Percentiles rank a stretch among this genome's conserved stretches.
Conservation (phyloP, 2,329 filamentous ascomycete genomes). For the Ramularia collo-cygni region DNA sequence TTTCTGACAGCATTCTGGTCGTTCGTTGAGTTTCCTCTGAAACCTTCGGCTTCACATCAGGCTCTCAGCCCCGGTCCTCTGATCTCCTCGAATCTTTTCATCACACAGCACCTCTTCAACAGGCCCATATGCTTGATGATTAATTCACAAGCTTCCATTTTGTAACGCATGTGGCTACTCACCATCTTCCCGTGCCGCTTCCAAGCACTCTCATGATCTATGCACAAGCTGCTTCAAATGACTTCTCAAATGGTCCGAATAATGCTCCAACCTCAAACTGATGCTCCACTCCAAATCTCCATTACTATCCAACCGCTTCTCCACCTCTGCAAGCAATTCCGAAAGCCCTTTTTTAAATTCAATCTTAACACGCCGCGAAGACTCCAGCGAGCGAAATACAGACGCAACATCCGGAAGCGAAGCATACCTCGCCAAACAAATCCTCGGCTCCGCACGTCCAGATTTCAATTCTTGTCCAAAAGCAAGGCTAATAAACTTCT, state of each 20-base stretch:
- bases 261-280: constrained; percentile 6
- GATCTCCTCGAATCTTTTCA: too few species aligned
- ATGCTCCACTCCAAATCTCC: constrained; percentile 15
- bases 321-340: constrained; percentile 11
- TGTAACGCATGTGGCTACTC: too few species aligned
- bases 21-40: too few species aligned
- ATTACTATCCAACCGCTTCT: constrained; percentile 3
- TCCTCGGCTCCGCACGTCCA: constrained; percentile 9
- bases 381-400: constrained; percentile 5
- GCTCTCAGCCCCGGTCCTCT: too few species aligned
- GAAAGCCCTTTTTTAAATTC: constrained; percentile 15
- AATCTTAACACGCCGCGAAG: constrained; percentile 5
- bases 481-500: constrained; percentile 13
- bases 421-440: constrained; percentile 11
- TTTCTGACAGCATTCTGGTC: background rate
- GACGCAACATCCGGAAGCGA: background rate
- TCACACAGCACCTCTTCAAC: too few species aligned
- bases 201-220: too few species aligned
- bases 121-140: too few species aligned
- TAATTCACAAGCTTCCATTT: too few species aligned
- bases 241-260: too few species aligned
- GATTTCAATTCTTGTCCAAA: constrained; percentile 12
- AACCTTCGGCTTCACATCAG: too few species aligned
- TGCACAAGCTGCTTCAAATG: too few species aligned
- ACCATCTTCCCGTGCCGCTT: too few species aligned